Evolutionary conservation across 768 basidiomycete species (phyloP).

Genomic region (Amanita pseudoporphyria): DNA sequence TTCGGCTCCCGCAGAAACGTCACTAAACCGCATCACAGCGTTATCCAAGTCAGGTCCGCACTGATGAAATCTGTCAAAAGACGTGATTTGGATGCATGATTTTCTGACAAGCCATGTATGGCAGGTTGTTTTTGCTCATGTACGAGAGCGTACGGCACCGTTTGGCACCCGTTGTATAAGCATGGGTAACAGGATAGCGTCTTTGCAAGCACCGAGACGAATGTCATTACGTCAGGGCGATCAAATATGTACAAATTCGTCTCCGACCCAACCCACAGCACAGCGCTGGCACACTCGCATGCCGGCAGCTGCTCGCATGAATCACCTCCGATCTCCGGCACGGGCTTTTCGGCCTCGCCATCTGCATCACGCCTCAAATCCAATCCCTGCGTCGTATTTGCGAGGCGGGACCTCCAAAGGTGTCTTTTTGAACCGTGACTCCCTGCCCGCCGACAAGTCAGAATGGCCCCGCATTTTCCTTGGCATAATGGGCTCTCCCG

Average conservation of each 20-base stretch:
- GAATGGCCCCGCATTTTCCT: conserved; percentile 57
- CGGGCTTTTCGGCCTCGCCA: not conserved
- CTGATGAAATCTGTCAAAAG: not conserved
- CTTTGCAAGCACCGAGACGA: too few relatives aligned
- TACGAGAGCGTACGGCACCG: not conserved
- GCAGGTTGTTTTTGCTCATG: not conserved
- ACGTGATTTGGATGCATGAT: not conserved
- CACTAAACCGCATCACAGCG: not conserved
- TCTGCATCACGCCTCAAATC: conserved; percentile 16
- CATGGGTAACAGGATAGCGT: too few relatives aligned
- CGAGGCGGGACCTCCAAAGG: conserved; percentile 77
- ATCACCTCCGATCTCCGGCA: not conserved
- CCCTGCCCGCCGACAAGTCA: conserved; percentile 40
- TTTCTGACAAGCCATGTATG: not conserved
- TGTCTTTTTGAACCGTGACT: conserved; percentile 45
- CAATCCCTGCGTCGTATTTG: conserved; percentile 45
- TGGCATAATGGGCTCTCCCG: conserved; percentile 77
- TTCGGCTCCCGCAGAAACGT: not conserved
- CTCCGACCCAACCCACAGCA: too few relatives aligned
- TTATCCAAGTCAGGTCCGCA: not conserved
- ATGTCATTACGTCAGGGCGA: too few relatives aligned
- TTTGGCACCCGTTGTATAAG: too few relatives aligned
- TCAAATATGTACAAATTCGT: too few relatives aligned
- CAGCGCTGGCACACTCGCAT: not conserved
- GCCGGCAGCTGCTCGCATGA: not conserved